Evolutionary conservation across 768 basidiomycete species (phyloP).

Genomic region (Trametes coccinea): DNA sequence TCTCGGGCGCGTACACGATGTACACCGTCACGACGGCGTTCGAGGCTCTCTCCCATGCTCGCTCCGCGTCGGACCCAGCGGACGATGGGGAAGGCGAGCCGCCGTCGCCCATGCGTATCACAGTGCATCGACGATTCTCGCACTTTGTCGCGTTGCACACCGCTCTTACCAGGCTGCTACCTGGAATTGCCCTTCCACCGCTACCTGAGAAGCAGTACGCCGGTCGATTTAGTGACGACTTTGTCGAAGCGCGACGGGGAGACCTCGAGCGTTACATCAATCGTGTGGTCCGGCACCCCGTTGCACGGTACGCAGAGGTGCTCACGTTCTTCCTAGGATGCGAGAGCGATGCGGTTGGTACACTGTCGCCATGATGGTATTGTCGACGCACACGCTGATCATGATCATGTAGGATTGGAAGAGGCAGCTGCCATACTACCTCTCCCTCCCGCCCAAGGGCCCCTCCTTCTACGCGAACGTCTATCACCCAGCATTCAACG

Average conservation of each 20-base stretch:
- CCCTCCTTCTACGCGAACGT: slow-evolving; percentile 77
- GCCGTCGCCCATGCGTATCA: slow-evolving; percentile 53
- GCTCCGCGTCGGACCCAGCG: slow-evolving; percentile 10
- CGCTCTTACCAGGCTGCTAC: slow-evolving; percentile 64
- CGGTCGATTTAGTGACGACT: slow-evolving; percentile 76
- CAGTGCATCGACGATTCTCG: slow-evolving; percentile 80
- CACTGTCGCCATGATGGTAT: background rate
- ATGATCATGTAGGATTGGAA: slow-evolving; percentile 62
- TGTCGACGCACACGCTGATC: background rate
- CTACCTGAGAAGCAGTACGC: slow-evolving; percentile 86
- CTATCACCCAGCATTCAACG: slow-evolving; percentile 83
- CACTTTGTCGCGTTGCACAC: slow-evolving; percentile 81
- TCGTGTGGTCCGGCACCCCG: slow-evolving; percentile 69
- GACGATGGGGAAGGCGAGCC: slow-evolving; percentile 23
- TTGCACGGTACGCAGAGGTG: slow-evolving; percentile 77
- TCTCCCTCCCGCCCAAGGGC: slow-evolving; percentile 65
- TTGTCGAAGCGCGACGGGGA: slow-evolving; percentile 78
- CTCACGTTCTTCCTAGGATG: slow-evolving; percentile 78
- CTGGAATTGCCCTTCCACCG: slow-evolving; percentile 77
- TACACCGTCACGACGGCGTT: slow-evolving; percentile 81
- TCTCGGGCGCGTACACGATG: slow-evolving; percentile 72
- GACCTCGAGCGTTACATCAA: slow-evolving; percentile 80
- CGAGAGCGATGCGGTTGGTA: slow-evolving; percentile 69
- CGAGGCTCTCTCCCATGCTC: slow-evolving; percentile 31
- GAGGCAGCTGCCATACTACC: slow-evolving; percentile 57